Evolutionary conservation across 805 yeast genomes (phyloP), one percentile per base, ranked within the genome.

Genomic region (Wickerhamomyces sydowiorum): DNA sequence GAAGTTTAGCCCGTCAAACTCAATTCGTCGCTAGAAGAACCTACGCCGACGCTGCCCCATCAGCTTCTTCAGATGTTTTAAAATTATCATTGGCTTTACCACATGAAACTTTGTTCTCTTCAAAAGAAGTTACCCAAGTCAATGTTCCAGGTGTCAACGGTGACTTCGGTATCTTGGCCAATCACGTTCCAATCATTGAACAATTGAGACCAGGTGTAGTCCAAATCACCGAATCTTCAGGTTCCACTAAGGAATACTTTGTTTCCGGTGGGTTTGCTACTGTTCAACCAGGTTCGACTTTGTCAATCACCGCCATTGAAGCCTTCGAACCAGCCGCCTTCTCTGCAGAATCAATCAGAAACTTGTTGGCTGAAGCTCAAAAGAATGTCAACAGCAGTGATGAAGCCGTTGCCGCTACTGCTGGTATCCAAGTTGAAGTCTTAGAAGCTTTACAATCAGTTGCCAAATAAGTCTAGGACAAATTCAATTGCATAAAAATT

Each of bases 121-220:
- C 76, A 42, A 63, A 56, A 40, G 46, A 51, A 33, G 75, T 70
- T 35, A 61, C 65, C 61, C 88, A 93, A 76, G 98, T 93, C 56
- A 93, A 93, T 73, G 75, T 93, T 55, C 99, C 99, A 61, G 95
- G 96, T 51, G 76, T 83, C 60, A 82, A 93, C 54, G 99, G 99
- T 66, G 95, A 86, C 64, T 79, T 91, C 69, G 99, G 99, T 86
- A 79, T 93, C 53, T 74, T 93, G 63, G 96, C 98, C 57, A 84
- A 87, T 74, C 99, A 93, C 80, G 96, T 93, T 61, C 98, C 99
- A 59, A 80, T 86, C 59, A 88, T 91, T 51, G 98, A 93, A 73
- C 96, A 93, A 76, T 81, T 93, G 65, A 78, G 82, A 62, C 96
- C 99, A 57, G 99, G 99, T 68, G 76, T 93, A 48, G 84, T 93